Base-by-base conservation (phyloP, 2,329 filamentous ascomycete genomes). In the Aspergillus ochraceoroseus region DNA sequence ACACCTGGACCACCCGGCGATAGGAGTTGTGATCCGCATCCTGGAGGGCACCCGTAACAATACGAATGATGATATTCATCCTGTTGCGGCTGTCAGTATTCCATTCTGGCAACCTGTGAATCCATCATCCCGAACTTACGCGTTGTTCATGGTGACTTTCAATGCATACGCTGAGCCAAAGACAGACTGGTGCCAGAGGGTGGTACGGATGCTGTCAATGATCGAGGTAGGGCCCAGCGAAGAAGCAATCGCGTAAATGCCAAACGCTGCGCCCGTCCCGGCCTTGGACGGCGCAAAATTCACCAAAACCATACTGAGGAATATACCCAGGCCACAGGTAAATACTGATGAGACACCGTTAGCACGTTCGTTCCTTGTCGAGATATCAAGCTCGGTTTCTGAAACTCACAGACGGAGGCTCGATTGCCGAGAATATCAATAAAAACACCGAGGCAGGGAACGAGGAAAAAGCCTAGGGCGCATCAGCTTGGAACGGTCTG, bases 81-180 rank as follows among this genome's bases (percentile, higher is more conserved):
- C 70, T 73, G 55, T 25, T 4, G 18, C 8, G 1, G 7, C 30
- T n/a, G 19, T 32, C 7, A 32, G 35, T 14, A 28, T 19, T 14
- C 11, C 12, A 31, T 18, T 8, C 3, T 7, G 29, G 5, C 2
- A n/a, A n/a, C n/a, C n/a, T n/a, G n/a, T n/a, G n/a, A n/a, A n/a
- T n/a, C n/a, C n/a, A n/a, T n/a, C n/a, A n/a, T 2, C 8, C 6
- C 5, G 11, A 19, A 44, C 64, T 38, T 52, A 70, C 67, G 67
- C 64, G 40, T 82, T 82, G 53, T 81, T 80, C 53, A 80, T 75
- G 14, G 74, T 74, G 23, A 81, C 72, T 43, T 82, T 82, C 41
- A 80, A 58, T 1, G 75, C 70, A 44, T 80, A 81, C 0, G 73
- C 79, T 0, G 75, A 73, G 0, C 77, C 78, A 43, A 81, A 82